Conservation (phyloP, 2,329 filamentous ascomycete genomes). For the Paraphoma sp. region DNA sequence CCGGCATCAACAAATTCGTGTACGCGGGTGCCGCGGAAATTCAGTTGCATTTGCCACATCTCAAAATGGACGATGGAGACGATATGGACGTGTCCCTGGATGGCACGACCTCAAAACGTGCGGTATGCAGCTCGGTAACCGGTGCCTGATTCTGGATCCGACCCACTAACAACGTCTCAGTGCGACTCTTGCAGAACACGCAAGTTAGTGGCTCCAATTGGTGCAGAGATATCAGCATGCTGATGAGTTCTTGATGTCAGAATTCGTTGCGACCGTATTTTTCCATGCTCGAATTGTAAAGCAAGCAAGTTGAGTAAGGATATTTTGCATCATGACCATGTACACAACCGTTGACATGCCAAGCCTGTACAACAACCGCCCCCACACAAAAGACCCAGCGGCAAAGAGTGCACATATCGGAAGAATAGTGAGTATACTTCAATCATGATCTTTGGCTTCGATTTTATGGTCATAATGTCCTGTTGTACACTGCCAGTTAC, state of each 20-base stretch:
- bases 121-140: conserved; percentile 22
- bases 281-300: conserved; percentile 47
- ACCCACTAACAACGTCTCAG: conserved; percentile 17
- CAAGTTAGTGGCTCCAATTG: conserved; percentile 16
- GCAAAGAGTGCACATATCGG: conserved; percentile 45
- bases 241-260: background rate
- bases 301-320: conserved; percentile 44
- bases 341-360: conserved; percentile 10
- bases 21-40: conserved; percentile 13
- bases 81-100: conserved; percentile 40
- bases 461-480: too few relatives aligned
- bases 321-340: background rate
- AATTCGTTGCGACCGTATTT: conserved; percentile 41
- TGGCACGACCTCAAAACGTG: conserved; percentile 36
- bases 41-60: conserved; percentile 7
- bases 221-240: background rate
- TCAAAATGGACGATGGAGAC: conserved; percentile 37
- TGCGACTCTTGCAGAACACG: conserved; percentile 44
- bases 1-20: background rate
- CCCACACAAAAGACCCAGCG: conserved; percentile 39
- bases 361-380: conserved; percentile 43
- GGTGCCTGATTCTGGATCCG: background rate
- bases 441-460: too few relatives aligned
- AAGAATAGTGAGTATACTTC: conserved; percentile 42
- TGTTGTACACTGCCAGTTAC: background rate